Conservation (phyloP, 805 yeast species). For the Maudiozyma saulgeensis region DNA sequence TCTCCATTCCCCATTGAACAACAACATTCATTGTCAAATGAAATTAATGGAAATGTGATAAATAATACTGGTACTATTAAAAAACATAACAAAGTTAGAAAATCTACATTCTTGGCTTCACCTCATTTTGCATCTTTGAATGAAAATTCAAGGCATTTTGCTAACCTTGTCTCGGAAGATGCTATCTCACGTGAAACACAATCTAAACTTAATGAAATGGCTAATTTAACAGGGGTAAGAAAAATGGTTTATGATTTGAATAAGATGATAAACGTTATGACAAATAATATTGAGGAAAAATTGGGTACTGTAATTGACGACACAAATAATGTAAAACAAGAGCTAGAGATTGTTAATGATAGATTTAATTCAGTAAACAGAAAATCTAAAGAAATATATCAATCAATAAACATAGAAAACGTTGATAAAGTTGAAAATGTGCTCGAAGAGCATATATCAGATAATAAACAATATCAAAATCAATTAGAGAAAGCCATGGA, state of each 20-base stretch:
- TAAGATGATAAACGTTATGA: background rate
- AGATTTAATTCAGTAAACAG: background rate
- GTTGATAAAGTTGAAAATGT: background rate
- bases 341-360: background rate
- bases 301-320: background rate
- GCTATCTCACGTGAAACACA: background rate
- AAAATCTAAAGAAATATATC: background rate
- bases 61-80: background rate
- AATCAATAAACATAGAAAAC: background rate
- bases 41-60: background rate
- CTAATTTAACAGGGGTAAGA: background rate
- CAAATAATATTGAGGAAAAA: background rate
- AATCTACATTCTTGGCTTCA: background rate
- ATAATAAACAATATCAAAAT: background rate
- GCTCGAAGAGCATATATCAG: background rate
- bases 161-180: background rate
- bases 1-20: background rate
- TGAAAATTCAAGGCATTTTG: constrained; percentile 4
- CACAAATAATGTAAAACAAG: background rate
- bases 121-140: constrained; percentile 1
- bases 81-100: background rate
- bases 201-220: background rate
- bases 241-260: constrained; percentile 1
- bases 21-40: background rate
- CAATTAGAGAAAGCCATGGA: constrained; percentile 34